Evolutionary conservation across 1,139 yeast species (phyloP), one percentile per base, ranked within the genome.

Genomic region (Candida sp.): DNA sequence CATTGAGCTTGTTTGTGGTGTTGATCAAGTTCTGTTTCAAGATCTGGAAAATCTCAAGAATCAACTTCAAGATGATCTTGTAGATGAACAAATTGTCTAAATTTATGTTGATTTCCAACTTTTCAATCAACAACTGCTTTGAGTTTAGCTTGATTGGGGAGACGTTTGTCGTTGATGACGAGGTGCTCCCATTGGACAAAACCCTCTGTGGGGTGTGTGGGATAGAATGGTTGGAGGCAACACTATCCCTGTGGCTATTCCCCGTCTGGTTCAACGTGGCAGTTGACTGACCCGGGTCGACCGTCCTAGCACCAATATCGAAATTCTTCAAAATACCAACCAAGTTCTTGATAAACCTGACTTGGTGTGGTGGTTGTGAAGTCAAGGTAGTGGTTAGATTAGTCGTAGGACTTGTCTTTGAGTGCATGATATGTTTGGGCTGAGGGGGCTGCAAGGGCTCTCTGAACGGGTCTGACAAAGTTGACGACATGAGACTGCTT

Each of bases 81-180:
- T 67, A 74, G 7, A 74, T 74, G 57, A 77, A 77, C 42, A 77
- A 59, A 28, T 66, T 67, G 55, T 77, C 82, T 48, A 77, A 65
- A 28, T 67, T 62, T 46, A 77, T 77, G 54, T 77, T 77, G 46
- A 77, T 75, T 54, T 77, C 82, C 46, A 77, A 61, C 59, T 77
- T 77, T 55, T 77, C 82, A 38, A 77, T 76, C 44, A 75, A 65
- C 46, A 77, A 65, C 53, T 77, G 82, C 44, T 69, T 69, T 9
- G 80, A 72, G 52, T 66, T 74, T 49, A 77, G 62, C 53, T 71
- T 72, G 42, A 77, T 76, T 11, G 82, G 82, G 12, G 80, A 73
- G 17, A 61, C 58, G 35, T 57, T 57, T 7, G 44, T 35, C 11
- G 48, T 28, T 43, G 46, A 17, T 17, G 43, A 42, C 42, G 44